Conservation (phyloP, 2,329 filamentous ascomycete genomes). For the Epichloe aotearoae region DNA sequence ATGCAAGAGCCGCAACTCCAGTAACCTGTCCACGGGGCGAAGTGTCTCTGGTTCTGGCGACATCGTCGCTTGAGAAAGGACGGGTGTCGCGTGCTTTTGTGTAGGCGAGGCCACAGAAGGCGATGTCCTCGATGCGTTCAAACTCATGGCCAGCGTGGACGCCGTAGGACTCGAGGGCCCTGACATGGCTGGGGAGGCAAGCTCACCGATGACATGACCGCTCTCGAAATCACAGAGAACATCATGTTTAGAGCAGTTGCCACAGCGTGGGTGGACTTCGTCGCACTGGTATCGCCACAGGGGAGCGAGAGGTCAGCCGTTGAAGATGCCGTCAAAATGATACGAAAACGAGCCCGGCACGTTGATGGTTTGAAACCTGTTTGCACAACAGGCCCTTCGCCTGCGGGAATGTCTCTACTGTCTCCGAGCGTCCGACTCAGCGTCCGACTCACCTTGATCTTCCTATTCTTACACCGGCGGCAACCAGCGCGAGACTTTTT, state of each 20-base stretch:
- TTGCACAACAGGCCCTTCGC: too few relatives aligned
- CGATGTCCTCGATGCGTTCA: conserved; percentile 4
- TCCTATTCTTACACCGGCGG: conserved; percentile 50
- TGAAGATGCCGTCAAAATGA: neutral
- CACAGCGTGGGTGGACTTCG: conserved; percentile 50
- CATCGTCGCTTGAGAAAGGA: conserved; percentile 8
- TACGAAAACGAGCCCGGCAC: neutral
- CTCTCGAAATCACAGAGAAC: conserved; percentile 53
- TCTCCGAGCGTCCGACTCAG: conserved; percentile 5
- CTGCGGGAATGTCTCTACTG: too few relatives aligned
- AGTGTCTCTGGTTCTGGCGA: conserved; percentile 18
- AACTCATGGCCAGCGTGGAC: conserved; percentile 3
- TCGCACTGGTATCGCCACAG: conserved; percentile 36
- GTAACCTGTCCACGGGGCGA: conserved; percentile 30
- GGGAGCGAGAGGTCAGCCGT: neutral
- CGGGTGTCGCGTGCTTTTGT: conserved; percentile 19
- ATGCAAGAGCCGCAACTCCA: conserved; percentile 51
- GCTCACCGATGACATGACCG: conserved; percentile 31
- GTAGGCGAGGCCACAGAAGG: conserved; percentile 17
- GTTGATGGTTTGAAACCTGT: too few relatives aligned
- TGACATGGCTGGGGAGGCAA: conserved; percentile 23
- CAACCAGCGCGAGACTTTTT: conserved; percentile 59
- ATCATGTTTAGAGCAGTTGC: conserved; percentile 55
- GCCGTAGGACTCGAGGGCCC: conserved; percentile 7
- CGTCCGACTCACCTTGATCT: conserved; percentile 46